A percentile compares a stretch with the other conserved stretches of the same genome.
phyloP scores from a whole-genome alignment of 2,329 filamentous ascomycete genomes.

The Aspergillus sp. region DNA sequence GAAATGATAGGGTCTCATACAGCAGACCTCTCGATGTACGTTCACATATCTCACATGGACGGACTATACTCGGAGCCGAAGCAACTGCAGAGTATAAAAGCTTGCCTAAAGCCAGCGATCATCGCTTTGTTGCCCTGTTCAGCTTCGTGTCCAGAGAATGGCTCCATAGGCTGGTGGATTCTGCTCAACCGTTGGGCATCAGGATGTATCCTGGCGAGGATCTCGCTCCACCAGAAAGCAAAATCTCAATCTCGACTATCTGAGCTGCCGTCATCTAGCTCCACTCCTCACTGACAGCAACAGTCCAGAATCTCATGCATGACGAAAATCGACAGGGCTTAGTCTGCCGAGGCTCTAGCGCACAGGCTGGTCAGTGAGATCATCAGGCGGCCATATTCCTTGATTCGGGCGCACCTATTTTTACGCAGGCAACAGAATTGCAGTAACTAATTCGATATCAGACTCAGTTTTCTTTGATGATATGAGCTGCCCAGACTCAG shows the following conservation, averaged over 20 bases:
- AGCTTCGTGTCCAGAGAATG: neutral
- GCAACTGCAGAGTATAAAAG: neutral
- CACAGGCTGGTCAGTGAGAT: conserved; percentile 7
- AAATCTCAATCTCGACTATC: neutral
- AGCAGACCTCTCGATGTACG: neutral
- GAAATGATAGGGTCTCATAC: neutral
- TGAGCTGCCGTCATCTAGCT: neutral
- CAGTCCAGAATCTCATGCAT: neutral
- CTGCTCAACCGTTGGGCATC: neutral
- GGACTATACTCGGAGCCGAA: neutral
- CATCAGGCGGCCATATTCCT: conserved; percentile 10
- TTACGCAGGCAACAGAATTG: conserved; percentile 12
- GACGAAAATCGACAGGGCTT: conserved; percentile 4
- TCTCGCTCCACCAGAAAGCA: neutral
- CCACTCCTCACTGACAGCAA: neutral
- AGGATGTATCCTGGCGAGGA: neutral
- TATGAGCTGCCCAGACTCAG: neutral
- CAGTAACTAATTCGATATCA: neutral
- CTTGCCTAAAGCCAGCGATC: neutral
- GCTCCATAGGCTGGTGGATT: neutral
- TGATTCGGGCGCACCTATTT: conserved; percentile 11
- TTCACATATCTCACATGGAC: neutral
- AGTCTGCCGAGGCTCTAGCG: conserved; percentile 5
- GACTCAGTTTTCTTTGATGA: neutral
- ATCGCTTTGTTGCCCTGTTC: neutral